Conservation (phyloP, 2,329 filamentous ascomycete species). For the Simplicillium sp. region DNA sequence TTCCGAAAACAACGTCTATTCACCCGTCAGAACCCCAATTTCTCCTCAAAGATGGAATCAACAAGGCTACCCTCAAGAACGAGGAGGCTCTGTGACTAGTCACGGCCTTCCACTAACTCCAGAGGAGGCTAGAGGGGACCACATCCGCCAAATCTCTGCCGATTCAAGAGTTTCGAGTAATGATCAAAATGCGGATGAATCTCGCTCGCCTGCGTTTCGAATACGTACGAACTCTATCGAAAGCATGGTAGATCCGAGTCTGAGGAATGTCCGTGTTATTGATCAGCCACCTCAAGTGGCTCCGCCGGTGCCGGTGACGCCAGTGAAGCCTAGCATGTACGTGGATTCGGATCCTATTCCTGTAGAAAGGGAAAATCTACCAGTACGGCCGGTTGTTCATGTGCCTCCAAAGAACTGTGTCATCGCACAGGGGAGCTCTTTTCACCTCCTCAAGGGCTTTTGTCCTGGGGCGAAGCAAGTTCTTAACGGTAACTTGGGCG, state of each 20-base stretch:
- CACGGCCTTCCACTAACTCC: too few species aligned
- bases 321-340: neutral
- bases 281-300: neutral
- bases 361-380: conserved; percentile 6
- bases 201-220: too few species aligned
- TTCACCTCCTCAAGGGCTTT: conserved; percentile 43
- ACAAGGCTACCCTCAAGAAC: too few species aligned
- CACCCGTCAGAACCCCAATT: too few species aligned
- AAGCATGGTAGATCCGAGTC: neutral
- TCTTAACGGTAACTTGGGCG: conserved; percentile 35
- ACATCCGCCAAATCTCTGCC: too few species aligned
- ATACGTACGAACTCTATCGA: neutral
- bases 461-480: conserved; percentile 44
- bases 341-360: conserved; percentile 5
- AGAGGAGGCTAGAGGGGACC: too few species aligned
- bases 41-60: too few species aligned
- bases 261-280: neutral
- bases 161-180: too few species aligned
- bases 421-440: conserved; percentile 37
- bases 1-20: too few species aligned
- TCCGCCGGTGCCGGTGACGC: neutral
- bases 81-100: too few species aligned
- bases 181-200: too few species aligned
- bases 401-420: conserved; percentile 23
- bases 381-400: neutral